Percentiles rank a stretch among this genome's conserved stretches.
These are phyloP conservation scores for Cucumis hystrix DNA, from an alignment of 306 rosid species.

Conservation along the genomic window DNA sequence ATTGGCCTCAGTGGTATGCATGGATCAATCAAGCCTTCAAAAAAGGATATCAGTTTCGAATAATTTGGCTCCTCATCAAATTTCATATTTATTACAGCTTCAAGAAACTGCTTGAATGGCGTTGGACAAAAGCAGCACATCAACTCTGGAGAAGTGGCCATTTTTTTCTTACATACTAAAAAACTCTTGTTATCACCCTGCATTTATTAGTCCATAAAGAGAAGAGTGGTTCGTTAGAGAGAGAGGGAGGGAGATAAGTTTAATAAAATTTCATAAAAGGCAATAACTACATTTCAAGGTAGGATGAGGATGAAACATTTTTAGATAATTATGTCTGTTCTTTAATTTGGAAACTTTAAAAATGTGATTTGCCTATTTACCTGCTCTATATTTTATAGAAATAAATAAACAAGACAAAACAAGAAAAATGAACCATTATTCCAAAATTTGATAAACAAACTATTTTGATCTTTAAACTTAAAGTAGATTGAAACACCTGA, in stretches of 20 bases:
- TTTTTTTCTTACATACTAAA: constrained; percentile 89
- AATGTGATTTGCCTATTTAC: neutral
- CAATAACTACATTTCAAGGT: neutral
- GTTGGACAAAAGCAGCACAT: constrained; percentile 89
- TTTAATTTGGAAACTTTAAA: neutral
- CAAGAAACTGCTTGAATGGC: constrained; percentile 82
- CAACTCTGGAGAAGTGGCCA: constrained; percentile 78
- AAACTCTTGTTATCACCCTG: constrained; percentile 98
- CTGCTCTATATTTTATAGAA: neutral
- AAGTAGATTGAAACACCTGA: neutral
- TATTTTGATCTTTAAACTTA: neutral
- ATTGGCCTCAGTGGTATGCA: constrained; percentile 60
- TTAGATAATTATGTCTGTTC: neutral
- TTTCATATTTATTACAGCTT: constrained; percentile 75
- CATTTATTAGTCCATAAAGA: constrained; percentile 8
- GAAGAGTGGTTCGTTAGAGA: neutral
- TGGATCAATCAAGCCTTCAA: constrained; percentile 78
- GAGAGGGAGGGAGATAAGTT: neutral
- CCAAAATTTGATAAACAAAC: neutral
- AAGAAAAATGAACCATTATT: neutral
- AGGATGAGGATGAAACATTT: neutral
- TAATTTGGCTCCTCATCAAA: constrained; percentile 95
- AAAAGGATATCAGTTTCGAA: constrained; percentile 61
- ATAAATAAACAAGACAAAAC: no score
- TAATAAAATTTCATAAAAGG: neutral